Conservation (phyloP, 306 rosid species). For the Sphenostylis stenocarpa region DNA sequence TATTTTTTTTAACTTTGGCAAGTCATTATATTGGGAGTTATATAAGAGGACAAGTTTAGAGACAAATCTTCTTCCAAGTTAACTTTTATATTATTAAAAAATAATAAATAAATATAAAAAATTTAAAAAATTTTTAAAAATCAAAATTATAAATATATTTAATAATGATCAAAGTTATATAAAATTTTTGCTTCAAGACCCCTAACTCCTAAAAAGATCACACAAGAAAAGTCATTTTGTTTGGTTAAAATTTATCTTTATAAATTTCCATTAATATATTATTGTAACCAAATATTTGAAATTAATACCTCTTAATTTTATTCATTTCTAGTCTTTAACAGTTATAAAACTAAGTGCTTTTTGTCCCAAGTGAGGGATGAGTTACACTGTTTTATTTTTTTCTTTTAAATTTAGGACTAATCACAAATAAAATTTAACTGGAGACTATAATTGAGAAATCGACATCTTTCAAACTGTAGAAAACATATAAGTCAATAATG, state of each 20-base stretch:
- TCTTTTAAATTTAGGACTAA: not conserved
- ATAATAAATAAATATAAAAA: too few relatives aligned
- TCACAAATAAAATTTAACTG: not conserved
- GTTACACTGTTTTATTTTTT: not conserved
- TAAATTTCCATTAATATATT: not conserved
- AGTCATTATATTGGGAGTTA: conserved; percentile 91
- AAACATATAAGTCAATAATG: not conserved
- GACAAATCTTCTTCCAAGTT: too few relatives aligned
- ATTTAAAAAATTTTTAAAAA: too few relatives aligned
- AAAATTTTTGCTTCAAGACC: too few relatives aligned
- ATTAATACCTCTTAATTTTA: not conserved
- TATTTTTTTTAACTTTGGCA: conserved; percentile 23
- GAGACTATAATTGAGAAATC: not conserved
- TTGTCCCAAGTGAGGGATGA: not conserved
- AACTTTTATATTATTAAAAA: too few relatives aligned
- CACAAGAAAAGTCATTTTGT: too few relatives aligned
- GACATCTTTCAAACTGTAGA: not conserved
- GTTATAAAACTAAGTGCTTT: not conserved
- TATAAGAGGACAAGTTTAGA: conserved; percentile 92
- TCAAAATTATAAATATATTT: too few relatives aligned
- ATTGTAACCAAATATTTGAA: not conserved
- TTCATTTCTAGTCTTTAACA: not conserved
- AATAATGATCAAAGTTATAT: too few relatives aligned
- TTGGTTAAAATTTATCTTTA: conserved; percentile 1
- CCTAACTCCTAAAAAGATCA: too few relatives aligned